phyloP scores from a whole-genome alignment of 1,284 basidiomycete genomes.

The Anthracocystis panici-leucophaei region DNA sequence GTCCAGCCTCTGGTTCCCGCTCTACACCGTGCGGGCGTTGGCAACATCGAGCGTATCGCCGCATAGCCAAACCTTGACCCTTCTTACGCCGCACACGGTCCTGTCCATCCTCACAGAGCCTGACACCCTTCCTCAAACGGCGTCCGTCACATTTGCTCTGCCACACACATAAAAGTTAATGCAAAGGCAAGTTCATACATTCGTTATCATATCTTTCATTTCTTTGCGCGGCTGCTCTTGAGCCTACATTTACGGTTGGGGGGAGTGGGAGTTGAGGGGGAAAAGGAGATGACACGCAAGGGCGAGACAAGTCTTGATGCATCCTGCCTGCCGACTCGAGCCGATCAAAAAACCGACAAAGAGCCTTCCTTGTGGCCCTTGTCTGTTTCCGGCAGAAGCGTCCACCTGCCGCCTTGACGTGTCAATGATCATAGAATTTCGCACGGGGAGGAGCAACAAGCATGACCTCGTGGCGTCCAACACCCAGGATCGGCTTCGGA shows the following conservation, averaged over 20 bases:
- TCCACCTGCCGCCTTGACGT: slow-evolving; percentile 3
- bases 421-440: not conserved
- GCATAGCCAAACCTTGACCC: no score
- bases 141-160: no score
- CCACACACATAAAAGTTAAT: not conserved
- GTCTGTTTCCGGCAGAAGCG: not conserved
- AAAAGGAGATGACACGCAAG: not conserved
- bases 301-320: not conserved
- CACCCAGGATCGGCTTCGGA: slow-evolving; percentile 5
- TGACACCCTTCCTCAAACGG: no score
- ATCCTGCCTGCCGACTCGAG: not conserved
- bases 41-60: no score
- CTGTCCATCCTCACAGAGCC: no score
- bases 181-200: not conserved
- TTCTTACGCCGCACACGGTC: no score
- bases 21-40: no score
- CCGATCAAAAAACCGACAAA: not conserved
- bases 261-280: not conserved
- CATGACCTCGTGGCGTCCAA: slow-evolving; percentile 4
- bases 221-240: slow-evolving; percentile 7
- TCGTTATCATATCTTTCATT: slow-evolving; percentile 27
- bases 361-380: not conserved
- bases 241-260: slow-evolving; percentile 17
- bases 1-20: no score
- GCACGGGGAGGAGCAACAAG: slow-evolving; percentile 4